Evolutionary conservation across 352 stramenopile genomes (phyloP).

Genomic region (Phytophthora megakarya): DNA sequence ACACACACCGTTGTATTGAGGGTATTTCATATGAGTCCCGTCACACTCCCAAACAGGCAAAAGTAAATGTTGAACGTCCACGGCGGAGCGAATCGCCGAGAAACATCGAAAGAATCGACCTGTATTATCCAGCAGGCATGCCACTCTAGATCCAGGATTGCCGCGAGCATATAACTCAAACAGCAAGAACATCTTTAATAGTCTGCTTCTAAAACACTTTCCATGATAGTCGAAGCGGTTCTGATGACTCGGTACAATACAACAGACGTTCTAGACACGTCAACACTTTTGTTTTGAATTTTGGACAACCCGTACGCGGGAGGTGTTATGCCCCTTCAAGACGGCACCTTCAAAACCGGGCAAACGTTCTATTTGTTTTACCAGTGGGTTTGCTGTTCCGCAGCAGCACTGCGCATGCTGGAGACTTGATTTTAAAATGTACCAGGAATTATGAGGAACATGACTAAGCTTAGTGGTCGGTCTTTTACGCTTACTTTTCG

Average conservation of each 20-base stretch:
- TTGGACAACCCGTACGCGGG: no score
- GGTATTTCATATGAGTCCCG: conserved; percentile 15
- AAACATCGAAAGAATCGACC: conserved; percentile 9
- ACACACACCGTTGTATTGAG: conserved; percentile 11
- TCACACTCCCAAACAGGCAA: conserved; percentile 19
- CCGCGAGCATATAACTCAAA: neutral
- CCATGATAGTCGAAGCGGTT: no score
- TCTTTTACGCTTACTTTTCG: conserved; percentile 2
- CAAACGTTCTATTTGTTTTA: no score
- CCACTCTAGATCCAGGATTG: conserved; percentile 4
- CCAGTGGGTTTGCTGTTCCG: no score
- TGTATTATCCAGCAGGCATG: neutral
- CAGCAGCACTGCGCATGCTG: conserved; percentile 1
- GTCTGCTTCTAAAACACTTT: no score
- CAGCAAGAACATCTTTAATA: neutral
- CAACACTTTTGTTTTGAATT: no score
- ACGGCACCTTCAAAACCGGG: conserved; percentile 1
- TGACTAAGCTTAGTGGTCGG: neutral
- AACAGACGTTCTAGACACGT: no score
- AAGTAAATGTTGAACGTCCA: neutral
- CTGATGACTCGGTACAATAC: no score
- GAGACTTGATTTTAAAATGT: neutral
- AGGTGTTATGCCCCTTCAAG: neutral
- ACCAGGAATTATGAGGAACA: conserved; percentile 3
- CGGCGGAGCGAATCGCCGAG: neutral